Evolutionary conservation across 129 eudicot genomes (phyloP).

Genomic region (Flaveria linearis): DNA sequence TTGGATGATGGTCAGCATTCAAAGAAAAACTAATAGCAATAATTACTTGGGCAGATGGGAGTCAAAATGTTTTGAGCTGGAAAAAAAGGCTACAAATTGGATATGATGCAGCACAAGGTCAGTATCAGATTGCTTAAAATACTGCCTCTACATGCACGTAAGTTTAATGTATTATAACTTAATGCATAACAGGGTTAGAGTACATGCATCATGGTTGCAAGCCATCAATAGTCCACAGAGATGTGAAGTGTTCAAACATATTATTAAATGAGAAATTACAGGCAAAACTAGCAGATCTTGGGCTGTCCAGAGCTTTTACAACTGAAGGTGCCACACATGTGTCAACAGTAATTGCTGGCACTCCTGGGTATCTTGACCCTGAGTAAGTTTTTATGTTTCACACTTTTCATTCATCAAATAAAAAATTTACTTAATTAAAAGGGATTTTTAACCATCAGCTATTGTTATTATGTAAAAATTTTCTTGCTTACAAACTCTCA

Average conservation of each 20-base stretch:
- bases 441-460: background rate
- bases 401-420: background rate
- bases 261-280: constrained; percentile 24
- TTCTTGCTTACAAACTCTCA: constrained; percentile 12
- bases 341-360: constrained; percentile 33
- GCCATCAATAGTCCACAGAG: constrained; percentile 44
- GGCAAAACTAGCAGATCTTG: constrained; percentile 58
- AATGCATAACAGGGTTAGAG: constrained; percentile 41
- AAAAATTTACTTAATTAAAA: background rate
- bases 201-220: constrained; percentile 56
- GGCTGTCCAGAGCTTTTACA: constrained; percentile 42
- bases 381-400: constrained; percentile 31
- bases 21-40: background rate
- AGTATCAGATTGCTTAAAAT: background rate
- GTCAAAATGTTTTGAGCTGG: constrained; percentile 34
- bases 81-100: constrained; percentile 41
- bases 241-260: constrained; percentile 39
- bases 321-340: constrained; percentile 35
- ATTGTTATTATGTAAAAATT: background rate
- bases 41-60: background rate
- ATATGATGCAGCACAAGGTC: constrained; percentile 55
- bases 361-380: constrained; percentile 43
- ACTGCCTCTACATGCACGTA: background rate
- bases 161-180: background rate
- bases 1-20: too few species aligned